These are phyloP conservation scores for Persicaria tinctoria DNA, from an alignment of 148 eudicot species.

Conservation along the genomic window DNA sequence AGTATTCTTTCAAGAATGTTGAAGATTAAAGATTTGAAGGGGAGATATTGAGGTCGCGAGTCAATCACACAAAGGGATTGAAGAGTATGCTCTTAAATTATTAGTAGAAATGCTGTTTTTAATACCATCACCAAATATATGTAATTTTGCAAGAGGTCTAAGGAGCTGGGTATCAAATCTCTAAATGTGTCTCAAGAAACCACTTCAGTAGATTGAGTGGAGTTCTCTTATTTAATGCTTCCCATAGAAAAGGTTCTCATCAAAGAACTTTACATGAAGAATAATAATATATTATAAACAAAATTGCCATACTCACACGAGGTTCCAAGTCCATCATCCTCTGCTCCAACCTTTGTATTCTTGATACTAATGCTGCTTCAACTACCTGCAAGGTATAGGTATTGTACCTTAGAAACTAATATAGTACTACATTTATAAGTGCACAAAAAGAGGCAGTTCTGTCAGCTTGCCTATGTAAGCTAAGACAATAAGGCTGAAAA, in stretches of 20 bases:
- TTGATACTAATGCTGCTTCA: slow-evolving; percentile 92
- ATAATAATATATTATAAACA: slow-evolving; percentile 38
- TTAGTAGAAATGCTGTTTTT: neutral
- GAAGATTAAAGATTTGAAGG: neutral
- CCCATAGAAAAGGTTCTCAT: neutral
- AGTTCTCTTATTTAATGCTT: neutral
- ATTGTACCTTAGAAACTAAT: neutral
- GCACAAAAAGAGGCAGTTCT: neutral
- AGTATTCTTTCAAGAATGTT: neutral
- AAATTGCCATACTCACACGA: slow-evolving; percentile 80
- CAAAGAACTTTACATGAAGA: neutral
- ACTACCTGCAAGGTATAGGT: slow-evolving; percentile 52
- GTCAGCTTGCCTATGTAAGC: neutral
- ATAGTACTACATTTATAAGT: neutral
- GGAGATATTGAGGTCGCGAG: neutral
- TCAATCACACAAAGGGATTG: neutral
- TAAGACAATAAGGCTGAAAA: neutral
- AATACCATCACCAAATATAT: neutral
- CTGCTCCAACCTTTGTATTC: slow-evolving; percentile 77
- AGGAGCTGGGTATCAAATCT: neutral
- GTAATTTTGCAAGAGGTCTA: neutral
- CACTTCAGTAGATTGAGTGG: neutral
- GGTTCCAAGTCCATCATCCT: slow-evolving; percentile 93
- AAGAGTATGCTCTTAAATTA: neutral
- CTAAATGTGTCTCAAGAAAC: neutral